These are phyloP conservation scores for Zangia roseola DNA, from an alignment of 768 basidiomycete genomes.

Conservation along the genomic window DNA sequence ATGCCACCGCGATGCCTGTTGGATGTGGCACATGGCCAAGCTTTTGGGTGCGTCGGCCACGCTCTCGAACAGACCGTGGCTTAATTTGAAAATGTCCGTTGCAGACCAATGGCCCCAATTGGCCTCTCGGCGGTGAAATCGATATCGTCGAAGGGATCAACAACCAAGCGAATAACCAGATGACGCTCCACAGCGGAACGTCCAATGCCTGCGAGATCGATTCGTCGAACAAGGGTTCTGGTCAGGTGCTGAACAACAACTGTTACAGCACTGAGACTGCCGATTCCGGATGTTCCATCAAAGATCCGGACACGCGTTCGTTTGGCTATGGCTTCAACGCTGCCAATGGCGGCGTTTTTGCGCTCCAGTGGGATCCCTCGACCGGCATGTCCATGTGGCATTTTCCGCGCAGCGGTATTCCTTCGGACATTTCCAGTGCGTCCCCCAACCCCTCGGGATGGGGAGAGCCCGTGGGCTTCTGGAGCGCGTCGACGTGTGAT, in stretches of 20 bases:
- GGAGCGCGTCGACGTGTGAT: conserved; percentile 47
- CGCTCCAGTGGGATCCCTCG: conserved; percentile 47
- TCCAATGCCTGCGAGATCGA: conserved; percentile 33
- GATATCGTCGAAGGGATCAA: conserved; percentile 78
- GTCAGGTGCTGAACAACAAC: conserved; percentile 17
- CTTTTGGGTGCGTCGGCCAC: conserved; percentile 47
- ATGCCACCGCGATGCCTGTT: conserved; percentile 64
- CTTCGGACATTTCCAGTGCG: conserved; percentile 44
- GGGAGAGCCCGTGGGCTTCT: conserved; percentile 53
- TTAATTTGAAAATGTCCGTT: too few relatives aligned
- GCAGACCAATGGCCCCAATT: conserved; percentile 49
- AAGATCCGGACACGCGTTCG: conserved; percentile 38
- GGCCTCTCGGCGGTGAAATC: conserved; percentile 60
- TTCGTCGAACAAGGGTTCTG: conserved; percentile 13
- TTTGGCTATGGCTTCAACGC: conserved; percentile 37
- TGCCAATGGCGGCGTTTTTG: conserved; percentile 53
- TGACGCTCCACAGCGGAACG: conserved; percentile 59
- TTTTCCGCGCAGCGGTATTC: conserved; percentile 50
- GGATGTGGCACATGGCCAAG: conserved; percentile 66
- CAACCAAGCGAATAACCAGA: conserved; percentile 53
- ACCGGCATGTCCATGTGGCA: conserved; percentile 54
- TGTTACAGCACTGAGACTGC: conserved; percentile 42
- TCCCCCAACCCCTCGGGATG: conserved; percentile 46
- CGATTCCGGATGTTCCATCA: conserved; percentile 51
- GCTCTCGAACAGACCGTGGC: too few relatives aligned